A percentile compares a stretch with the other conserved stretches of the same genome.
Conservation (phyloP, 2,329 filamentous ascomycete genomes). For the Mycocentrospora acerina region DNA sequence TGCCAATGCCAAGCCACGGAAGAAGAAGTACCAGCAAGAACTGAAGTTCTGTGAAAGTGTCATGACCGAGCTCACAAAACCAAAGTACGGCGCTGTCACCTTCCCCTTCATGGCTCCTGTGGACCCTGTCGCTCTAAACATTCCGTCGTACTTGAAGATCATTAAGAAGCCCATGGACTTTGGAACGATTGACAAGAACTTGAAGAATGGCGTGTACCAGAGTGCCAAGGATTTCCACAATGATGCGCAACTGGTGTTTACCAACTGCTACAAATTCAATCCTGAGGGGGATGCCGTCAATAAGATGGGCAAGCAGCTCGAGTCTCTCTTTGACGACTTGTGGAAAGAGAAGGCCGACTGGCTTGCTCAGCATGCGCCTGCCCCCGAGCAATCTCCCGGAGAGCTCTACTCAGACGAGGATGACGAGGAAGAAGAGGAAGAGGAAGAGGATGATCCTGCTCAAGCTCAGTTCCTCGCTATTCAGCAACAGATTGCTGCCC, state of each 20-base stretch:
- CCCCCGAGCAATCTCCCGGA: constrained; percentile 65
- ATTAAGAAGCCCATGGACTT: constrained; percentile 98
- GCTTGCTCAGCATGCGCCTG: constrained; percentile 72
- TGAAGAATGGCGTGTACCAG: constrained; percentile 76
- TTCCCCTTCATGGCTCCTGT: constrained; percentile 80
- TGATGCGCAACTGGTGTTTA: constrained; percentile 79
- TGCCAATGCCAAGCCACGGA: constrained; percentile 77
- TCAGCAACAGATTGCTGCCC: constrained; percentile 68
- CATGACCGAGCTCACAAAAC: constrained; percentile 73
- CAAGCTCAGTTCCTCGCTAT: constrained; percentile 53
- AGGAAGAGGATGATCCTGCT: constrained; percentile 50
- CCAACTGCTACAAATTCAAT: constrained; percentile 93
- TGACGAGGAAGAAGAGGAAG: constrained; percentile 70
- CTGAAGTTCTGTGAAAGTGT: constrained; percentile 87
- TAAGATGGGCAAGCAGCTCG: constrained; percentile 68
- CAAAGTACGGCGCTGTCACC: constrained; percentile 68
- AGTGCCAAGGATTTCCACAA: constrained; percentile 82
- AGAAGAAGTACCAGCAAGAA: constrained; percentile 85
- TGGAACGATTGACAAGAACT: constrained; percentile 74
- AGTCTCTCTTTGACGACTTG: constrained; percentile 72
- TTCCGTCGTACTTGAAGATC: constrained; percentile 87
- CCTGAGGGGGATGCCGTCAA: constrained; percentile 74
- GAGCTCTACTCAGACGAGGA: constrained; percentile 56
- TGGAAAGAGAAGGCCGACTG: constrained; percentile 80
- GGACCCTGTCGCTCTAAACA: constrained; percentile 90